These are phyloP conservation scores for Cyberlindnera subsufficiens DNA, from an alignment of 805 yeast species.

Conservation along the genomic window DNA sequence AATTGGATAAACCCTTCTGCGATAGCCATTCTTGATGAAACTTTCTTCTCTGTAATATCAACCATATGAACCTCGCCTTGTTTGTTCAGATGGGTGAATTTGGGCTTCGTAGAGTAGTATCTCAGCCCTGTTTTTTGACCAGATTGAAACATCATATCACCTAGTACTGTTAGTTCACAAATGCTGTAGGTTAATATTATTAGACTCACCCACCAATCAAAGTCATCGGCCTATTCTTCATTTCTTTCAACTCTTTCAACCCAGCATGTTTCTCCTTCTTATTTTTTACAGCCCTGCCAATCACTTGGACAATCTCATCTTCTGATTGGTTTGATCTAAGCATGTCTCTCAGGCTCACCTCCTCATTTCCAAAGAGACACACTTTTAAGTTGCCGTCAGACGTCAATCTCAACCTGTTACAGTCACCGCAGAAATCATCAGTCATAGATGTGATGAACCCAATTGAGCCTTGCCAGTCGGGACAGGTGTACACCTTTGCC, in stretches of 20 bases:
- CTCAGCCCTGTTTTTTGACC: background rate
- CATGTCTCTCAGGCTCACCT: conserved; percentile 40
- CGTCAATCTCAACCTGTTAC: conserved; percentile 47
- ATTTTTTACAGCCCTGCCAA: conserved; percentile 38
- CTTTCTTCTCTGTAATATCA: conserved; percentile 34
- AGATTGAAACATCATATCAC: background rate
- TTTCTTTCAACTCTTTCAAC: conserved; percentile 36
- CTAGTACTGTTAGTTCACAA: background rate
- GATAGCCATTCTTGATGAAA: conserved; percentile 36
- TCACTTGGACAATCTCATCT: conserved; percentile 30
- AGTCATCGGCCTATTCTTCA: conserved; percentile 51
- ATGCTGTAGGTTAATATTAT: background rate
- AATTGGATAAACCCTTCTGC: conserved; percentile 40
- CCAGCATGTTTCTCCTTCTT: conserved; percentile 51
- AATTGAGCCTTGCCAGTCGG: conserved; percentile 36
- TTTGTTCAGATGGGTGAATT: conserved; percentile 33
- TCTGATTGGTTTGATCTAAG: conserved; percentile 32
- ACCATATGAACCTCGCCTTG: conserved; percentile 45
- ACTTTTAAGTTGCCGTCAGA: conserved; percentile 51
- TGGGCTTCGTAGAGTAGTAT: background rate
- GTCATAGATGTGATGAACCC: conserved; percentile 57
- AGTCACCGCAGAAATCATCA: conserved; percentile 43
- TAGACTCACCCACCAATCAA: conserved; percentile 44
- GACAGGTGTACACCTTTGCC: conserved; percentile 38
- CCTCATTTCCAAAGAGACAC: conserved; percentile 48